Conservation (phyloP, 352 stramenopile genomes). For the Phytophthora sojae region DNA sequence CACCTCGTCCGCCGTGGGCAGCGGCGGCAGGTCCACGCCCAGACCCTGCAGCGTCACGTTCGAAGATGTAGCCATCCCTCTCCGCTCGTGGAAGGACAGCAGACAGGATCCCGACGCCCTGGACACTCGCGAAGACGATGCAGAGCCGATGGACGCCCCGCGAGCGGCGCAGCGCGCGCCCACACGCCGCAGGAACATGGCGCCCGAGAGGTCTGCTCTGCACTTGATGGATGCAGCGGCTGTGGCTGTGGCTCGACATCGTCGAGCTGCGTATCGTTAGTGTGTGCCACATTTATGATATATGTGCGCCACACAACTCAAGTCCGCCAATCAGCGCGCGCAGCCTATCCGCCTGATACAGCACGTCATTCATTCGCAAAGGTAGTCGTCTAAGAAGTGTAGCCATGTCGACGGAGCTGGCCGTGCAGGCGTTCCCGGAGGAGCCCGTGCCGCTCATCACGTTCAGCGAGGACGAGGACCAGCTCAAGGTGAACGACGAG, state of each 20-base stretch:
- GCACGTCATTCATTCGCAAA: neutral
- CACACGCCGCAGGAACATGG: slow-evolving; percentile 63
- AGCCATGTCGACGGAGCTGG: slow-evolving; percentile 34
- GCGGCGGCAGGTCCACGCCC: slow-evolving; percentile 48
- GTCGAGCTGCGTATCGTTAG: slow-evolving; percentile 1
- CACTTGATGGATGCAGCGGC: slow-evolving; percentile 19
- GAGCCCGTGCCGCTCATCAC: slow-evolving; percentile 87
- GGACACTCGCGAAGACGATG: slow-evolving; percentile 1
- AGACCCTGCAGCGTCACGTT: slow-evolving; percentile 19
- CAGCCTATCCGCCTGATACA: slow-evolving; percentile 18
- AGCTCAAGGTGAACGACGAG: slow-evolving; percentile 84
- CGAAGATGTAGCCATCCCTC: slow-evolving; percentile 23
- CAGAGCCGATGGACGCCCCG: slow-evolving; percentile 5
- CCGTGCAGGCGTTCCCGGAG: slow-evolving; percentile 66
- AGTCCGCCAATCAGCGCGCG: slow-evolving; percentile 15
- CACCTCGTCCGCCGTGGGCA: slow-evolving; percentile 69
- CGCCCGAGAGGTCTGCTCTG: neutral
- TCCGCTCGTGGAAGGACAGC: slow-evolving; percentile 24
- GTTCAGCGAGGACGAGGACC: slow-evolving; percentile 84
- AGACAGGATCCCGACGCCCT: slow-evolving; percentile 20
- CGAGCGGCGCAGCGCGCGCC: slow-evolving; percentile 28
- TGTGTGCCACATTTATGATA: slow-evolving; percentile 8
- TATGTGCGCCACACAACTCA: slow-evolving; percentile 2
- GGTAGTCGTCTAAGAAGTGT: slow-evolving; percentile 16
- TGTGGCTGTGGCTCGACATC: slow-evolving; percentile 17